Base-by-base conservation (phyloP, 495 filamentous ascomycete genomes). In the Articulospora tetracladia region DNA sequence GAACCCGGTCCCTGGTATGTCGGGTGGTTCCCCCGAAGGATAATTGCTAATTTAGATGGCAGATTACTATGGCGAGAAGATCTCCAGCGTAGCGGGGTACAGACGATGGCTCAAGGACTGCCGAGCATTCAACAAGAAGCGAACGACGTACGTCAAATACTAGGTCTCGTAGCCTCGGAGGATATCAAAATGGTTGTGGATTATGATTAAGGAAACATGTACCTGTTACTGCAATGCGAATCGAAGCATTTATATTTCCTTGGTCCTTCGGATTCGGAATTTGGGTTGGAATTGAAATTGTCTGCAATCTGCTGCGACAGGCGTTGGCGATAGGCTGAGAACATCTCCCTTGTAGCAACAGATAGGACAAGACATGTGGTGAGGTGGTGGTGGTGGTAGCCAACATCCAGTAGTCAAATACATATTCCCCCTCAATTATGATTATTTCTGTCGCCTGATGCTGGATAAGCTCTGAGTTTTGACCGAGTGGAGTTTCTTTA, bases 41-140 rank as follows among this genome's bases (percentile, higher is more conserved):
- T n/a, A 23, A n/a, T 62, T 19, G 53, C 58, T 53, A 20, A 23
- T n/a, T 25, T 17, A 19, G 0, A 48, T 19, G 1, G 32, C 46
- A 49, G 85, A 88, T 69, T 87, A 85, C 73, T 91, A 92, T 67
- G 88, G 94, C 53, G 94, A 98, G 79, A 97, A 96, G 82, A 96
- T 98, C 70, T 89, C 87, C 17, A 95, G 91, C 64, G 90, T 98
- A 36, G 82, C 84, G 58, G 92, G 89, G 52, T 98, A 97, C 68
- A 75, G 95, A 65, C 86, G 89, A 71, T 98, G 94, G 94, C 74
- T 98, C 70, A 97, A 93, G 79, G 94, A 98, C 71, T 95, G 98
- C 79, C 74, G 93, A 50, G 92, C 92, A n/a, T 98, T 94, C 73
- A 96, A 96, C 76, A 85, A 87, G 76, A 97, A 97, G 82, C 86